Base-by-base conservation (phyloP, 805 yeast species). In the Candida khao-thaluensis region DNA sequence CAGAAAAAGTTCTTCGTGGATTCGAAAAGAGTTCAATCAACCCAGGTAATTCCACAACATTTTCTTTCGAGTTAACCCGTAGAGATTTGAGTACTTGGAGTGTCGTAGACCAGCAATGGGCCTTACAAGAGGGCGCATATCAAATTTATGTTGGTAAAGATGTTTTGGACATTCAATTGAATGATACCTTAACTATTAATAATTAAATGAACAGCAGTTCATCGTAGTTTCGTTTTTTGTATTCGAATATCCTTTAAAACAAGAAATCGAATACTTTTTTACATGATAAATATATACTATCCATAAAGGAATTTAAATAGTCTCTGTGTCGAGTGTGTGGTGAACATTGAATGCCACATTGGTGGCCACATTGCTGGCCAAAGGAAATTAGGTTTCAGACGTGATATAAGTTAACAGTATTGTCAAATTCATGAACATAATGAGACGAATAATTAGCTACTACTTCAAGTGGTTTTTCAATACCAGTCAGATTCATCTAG, bases 11-110 rank as follows among this genome's bases (percentile, higher is more conserved):
- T 21, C 62, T 77, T 36, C 61, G 81, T 43, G 82, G 82, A 1
- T 74, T 75, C 46, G 81, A 76, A 22, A 77, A 78, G 50, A 65
- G 74, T 1, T 62, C 58, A 34, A 50, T 75, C 25, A 61, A 60
- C 16, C 60, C 74, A 8, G 76, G 76, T 1, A 59, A 58, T 21
- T 47, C 62, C 1, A 56, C 56, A 2, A 52, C 52, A 17, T 64
- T 72, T 5, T 52, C 47, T 9, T 76, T 78, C 47, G 62, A 65
- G 30, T 54, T 78, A 12, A 53, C 63, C 40, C 66, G 74, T 51
- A 64, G 79, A 38, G 82, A 78, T 52, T 57, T 77, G 44, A 66
- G 77, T 43, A 60, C 69, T 14, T 77, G 81, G 81, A 80, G 76
- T 47, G 61, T 73, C 0, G 63, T 51, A 10, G 60, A 66, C 15